phyloP scores from a whole-genome alignment of 108 stramenopile species.

The Thalassiosira profunda region DNA sequence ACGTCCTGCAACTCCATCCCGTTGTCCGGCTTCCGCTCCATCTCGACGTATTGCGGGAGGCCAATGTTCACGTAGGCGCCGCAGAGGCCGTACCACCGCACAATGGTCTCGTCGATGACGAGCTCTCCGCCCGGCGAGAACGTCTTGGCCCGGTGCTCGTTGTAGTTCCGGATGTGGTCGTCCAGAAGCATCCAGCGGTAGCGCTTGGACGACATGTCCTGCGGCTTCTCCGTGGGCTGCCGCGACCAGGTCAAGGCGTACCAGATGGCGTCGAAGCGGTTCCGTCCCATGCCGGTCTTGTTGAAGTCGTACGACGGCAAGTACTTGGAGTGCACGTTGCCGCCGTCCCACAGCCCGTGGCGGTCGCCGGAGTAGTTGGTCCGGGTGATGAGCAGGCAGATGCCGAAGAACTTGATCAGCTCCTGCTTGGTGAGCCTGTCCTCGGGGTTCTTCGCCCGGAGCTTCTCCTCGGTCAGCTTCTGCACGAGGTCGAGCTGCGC shows the following conservation, averaged over 20 bases:
- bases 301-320: neutral
- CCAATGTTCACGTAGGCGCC: constrained; percentile 15
- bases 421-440: constrained; percentile 1
- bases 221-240: constrained; percentile 2
- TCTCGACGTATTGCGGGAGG: constrained; percentile 10
- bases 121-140: constrained; percentile 5
- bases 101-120: constrained; percentile 8
- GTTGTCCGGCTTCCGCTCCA: constrained; percentile 31
- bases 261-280: constrained; percentile 8
- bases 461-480: constrained; percentile 1
- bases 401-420: constrained; percentile 16
- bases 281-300: constrained; percentile 9
- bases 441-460: neutral
- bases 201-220: neutral
- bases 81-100: constrained; percentile 16
- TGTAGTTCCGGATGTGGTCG: neutral
- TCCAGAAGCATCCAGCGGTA: constrained; percentile 8
- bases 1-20: constrained; percentile 27
- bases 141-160: constrained; percentile 1
- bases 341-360: neutral
- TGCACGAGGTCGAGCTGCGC: neutral
- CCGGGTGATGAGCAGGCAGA: neutral
- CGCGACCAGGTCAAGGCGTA: neutral
- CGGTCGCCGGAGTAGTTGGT: neutral
- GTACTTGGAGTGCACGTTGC: neutral